Evolutionary conservation across 176 grass and related monocot species (phyloP).

Genomic region (Oryza meridionalis): DNA sequence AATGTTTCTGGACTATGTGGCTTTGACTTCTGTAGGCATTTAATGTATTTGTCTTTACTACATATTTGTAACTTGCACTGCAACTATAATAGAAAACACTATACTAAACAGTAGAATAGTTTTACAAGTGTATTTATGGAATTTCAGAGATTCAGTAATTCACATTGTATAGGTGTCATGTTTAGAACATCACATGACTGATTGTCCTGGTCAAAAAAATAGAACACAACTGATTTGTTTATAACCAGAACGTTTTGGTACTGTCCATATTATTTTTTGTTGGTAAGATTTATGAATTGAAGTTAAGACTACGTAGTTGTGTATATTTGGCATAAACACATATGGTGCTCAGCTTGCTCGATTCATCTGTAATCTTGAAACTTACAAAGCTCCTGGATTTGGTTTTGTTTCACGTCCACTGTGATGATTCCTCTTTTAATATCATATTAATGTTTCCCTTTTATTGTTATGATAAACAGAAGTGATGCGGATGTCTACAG

Average conservation of each 20-base stretch:
- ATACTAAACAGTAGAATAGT: background rate
- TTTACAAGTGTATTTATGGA: too few relatives aligned
- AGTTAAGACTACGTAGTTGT: background rate
- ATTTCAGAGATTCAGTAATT: background rate
- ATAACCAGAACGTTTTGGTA: background rate
- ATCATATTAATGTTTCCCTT: constrained; percentile 13
- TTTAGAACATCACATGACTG: background rate
- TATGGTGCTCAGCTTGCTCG: background rate
- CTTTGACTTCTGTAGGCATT: background rate
- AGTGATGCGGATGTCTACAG: constrained; percentile 74
- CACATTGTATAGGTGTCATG: background rate
- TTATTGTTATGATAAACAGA: constrained; percentile 40
- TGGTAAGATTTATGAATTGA: background rate
- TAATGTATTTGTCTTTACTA: background rate
- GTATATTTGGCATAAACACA: background rate
- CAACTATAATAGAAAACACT: background rate
- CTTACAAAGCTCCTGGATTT: background rate
- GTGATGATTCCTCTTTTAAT: background rate
- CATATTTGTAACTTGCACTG: background rate
- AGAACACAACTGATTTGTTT: background rate
- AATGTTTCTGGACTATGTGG: background rate
- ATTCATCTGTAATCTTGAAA: background rate
- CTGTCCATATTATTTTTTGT: background rate
- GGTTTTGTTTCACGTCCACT: background rate
- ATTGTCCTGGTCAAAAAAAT: background rate